These are phyloP conservation scores for Pestalotiopsis sp. DNA, from an alignment of 2,329 filamentous ascomycete species.

Conservation along the genomic window DNA sequence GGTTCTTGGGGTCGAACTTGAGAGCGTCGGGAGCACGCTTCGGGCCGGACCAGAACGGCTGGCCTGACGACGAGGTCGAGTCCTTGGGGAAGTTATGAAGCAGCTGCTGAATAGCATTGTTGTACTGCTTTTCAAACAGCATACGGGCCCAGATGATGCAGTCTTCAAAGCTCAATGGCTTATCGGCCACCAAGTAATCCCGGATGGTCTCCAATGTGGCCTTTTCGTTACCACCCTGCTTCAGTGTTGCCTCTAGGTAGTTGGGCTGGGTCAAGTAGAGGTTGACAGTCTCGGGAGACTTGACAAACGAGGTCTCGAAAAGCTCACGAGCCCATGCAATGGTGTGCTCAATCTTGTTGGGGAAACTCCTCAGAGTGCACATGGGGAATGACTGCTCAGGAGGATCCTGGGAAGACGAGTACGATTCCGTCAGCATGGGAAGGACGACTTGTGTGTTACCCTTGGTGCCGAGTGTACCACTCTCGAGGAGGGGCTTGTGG, in stretches of 20 bases:
- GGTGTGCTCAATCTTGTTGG: constrained; percentile 97
- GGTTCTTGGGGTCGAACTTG: constrained; percentile 83
- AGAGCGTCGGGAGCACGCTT: constrained; percentile 93
- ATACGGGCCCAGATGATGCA: constrained; percentile 94
- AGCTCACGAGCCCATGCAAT: constrained; percentile 97
- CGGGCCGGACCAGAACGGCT: constrained; percentile 96
- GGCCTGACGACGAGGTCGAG: constrained; percentile 81
- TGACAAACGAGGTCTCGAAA: constrained; percentile 92
- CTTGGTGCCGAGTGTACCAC: constrained; percentile 97
- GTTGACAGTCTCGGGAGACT: constrained; percentile 91
- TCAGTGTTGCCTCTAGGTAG: constrained; percentile 83
- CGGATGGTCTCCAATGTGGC: constrained; percentile 87
- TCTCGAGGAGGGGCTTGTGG: constrained; percentile 94
- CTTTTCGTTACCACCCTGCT: constrained; percentile 94
- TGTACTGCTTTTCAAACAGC: constrained; percentile 95
- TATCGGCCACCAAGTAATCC: constrained; percentile 88
- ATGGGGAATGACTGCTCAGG: constrained; percentile 99
- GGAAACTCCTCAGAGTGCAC: constrained; percentile 96
- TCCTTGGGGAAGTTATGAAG: constrained; percentile 98
- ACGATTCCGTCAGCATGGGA: constrained; percentile 90
- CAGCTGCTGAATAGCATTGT: constrained; percentile 93
- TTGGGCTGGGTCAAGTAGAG: constrained; percentile 89
- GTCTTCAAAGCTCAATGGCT: constrained; percentile 90
- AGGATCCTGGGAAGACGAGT: constrained; percentile 95
- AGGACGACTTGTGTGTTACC: constrained; percentile 97